These are phyloP conservation scores for Cladosporium phlei DNA, from an alignment of 2,329 filamentous ascomycete species.

Conservation along the genomic window DNA sequence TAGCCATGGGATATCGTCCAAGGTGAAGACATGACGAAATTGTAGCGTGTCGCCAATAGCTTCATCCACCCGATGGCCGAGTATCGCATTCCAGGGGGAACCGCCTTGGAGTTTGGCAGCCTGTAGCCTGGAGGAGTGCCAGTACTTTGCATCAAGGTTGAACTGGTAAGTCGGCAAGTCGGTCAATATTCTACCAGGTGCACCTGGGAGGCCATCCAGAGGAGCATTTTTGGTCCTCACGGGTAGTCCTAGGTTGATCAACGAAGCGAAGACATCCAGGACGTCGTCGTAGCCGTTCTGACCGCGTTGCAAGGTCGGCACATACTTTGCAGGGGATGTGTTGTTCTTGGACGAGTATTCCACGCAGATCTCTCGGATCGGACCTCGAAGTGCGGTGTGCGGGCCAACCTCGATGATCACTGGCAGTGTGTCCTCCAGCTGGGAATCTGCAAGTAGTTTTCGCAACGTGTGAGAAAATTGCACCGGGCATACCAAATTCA, in stretches of 20 bases:
- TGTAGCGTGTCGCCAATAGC: too few relatives aligned
- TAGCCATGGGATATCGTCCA: neutral
- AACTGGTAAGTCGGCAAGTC: neutral
- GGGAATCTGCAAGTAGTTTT: too few relatives aligned
- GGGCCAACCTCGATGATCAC: slow-evolving; percentile 12
- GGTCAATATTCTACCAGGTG: neutral
- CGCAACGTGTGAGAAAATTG: neutral
- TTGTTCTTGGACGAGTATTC: too few relatives aligned
- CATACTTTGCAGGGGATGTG: neutral
- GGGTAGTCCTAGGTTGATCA: neutral
- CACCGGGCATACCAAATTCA: slow-evolving; percentile 4
- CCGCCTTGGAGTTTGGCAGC: slow-evolving; percentile 25
- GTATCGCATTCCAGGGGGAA: neutral
- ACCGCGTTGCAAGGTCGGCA: neutral
- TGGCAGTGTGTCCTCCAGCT: too few relatives aligned
- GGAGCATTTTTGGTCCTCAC: neutral
- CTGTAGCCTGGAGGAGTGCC: slow-evolving; percentile 11
- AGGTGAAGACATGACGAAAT: neutral
- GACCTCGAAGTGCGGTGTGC: neutral
- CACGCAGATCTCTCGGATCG: neutral
- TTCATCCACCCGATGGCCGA: too few relatives aligned
- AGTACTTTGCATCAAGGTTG: slow-evolving; percentile 16
- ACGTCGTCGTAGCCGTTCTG: neutral
- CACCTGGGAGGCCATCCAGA: neutral
- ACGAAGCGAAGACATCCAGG: neutral